Evolutionary conservation across 345 rosid species (phyloP).

Genomic region (Citrus cavaleriei): DNA sequence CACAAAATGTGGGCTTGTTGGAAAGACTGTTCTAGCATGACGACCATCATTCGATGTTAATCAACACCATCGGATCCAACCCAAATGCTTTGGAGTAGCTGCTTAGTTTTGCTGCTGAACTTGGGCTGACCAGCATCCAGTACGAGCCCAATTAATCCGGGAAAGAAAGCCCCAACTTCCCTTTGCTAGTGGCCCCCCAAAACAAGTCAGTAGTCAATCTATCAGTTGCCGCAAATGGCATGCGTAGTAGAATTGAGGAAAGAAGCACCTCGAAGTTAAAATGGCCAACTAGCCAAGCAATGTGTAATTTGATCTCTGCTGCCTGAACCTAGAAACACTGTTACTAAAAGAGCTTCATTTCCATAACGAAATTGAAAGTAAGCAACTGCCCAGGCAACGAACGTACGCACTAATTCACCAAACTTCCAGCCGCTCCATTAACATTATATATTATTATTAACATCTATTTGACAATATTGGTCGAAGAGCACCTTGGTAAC

Average conservation of each 20-base stretch:
- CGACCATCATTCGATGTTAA: no score
- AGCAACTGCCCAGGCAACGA: background rate
- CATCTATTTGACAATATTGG: background rate
- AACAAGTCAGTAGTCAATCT: no score
- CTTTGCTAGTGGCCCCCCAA: no score
- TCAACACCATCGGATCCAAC: no score
- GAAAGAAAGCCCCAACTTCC: background rate
- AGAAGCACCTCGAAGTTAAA: background rate
- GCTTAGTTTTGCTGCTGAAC: background rate
- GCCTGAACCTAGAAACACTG: background rate
- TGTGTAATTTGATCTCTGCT: background rate
- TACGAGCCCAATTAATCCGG: background rate
- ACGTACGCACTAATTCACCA: conserved; percentile 7
- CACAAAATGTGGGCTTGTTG: no score
- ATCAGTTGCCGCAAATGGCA: background rate
- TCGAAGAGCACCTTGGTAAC: background rate
- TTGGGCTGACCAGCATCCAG: background rate
- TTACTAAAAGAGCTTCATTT: conserved; percentile 12
- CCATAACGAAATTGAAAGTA: conserved; percentile 11
- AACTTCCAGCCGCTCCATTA: conserved; percentile 24
- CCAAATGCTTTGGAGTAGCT: no score
- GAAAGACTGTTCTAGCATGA: no score
- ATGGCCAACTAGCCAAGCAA: no score
- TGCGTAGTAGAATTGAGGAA: background rate
- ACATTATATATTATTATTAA: background rate